Base-by-base conservation (phyloP, 2,329 filamentous ascomycete species). In the Aspergillus japonicus region DNA sequence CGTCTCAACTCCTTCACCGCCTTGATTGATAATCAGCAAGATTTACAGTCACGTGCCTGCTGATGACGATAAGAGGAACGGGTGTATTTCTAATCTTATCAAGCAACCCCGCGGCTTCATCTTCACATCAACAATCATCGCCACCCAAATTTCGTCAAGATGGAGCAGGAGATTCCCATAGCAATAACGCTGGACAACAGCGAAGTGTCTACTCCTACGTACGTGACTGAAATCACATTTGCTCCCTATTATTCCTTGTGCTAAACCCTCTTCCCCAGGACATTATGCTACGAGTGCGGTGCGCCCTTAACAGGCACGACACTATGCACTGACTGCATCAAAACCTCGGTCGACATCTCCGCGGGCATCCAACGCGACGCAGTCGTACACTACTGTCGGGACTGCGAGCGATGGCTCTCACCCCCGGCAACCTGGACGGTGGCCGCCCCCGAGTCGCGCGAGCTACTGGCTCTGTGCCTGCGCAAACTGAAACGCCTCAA, bases 1-100 rank as follows among this genome's bases (percentile, higher is more conserved):
- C 31, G 21, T 33, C 31, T 99, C 61, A 96, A 99, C 75, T 99
- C 99, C 23, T 23, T 23, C 26, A 35, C 33, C 33, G 33, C 33
- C 33, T 35, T 35, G 33, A 35, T 35, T 35, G 33, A 29, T 35
- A 35, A 35, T 2, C 33, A 12, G 33, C 12, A 6, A 16, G 5
- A 3, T 4, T 1, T 12, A 5, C 12, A 0, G 5, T 16, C 33
- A 35, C 33, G 33, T 35, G 33, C 1, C 33, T 6, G 0, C 5
- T 2, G 33, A 35, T 35, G 5, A 35, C 33, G 33, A 35, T 35
- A 35, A 35, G 33, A 16, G 4, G 33, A 16, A 12, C 16, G 33
- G 14, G 4, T 4, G 14, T 35, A 35, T 35, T 35, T 35, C 33
- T 35, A 35, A 35, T 35, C 33, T 35, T 35, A 35, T 35, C 33